Evolutionary conservation across 345 rosid species (phyloP), one percentile per base, ranked within the genome.

Genomic region (Noccaea caerulescens): DNA sequence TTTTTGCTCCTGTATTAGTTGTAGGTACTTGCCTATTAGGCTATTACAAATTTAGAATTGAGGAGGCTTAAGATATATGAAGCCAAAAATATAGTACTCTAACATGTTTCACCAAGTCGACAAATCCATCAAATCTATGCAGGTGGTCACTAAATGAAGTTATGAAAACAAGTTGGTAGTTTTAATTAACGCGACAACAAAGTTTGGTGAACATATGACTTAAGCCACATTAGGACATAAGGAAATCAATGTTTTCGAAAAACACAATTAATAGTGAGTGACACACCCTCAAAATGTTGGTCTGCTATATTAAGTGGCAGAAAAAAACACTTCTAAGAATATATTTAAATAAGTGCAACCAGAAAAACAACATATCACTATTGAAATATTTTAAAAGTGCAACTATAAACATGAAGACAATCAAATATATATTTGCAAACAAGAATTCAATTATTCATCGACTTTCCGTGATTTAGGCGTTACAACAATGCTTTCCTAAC

Each of bases 401-500:
- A 55, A 55, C 42, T 13, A 44, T 34, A 72, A 63, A 45, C 9
- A 54, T 5, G 42, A 54, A 38, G 27, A 10, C 56, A 36, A 64
- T 25, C 27, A 10, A 4, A 4, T 18, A 27, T 13, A 32, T 14
- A 62, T 62, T 30, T 30, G n/a, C 13, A 42, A 32, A 25, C 43
- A 36, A 37, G 46, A 50, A 14, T 55, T 72, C 4, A 54, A 13
- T 46, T 56, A 25, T 30, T 72, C 64, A 25, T 56, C 4, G 23
- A 37, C 51, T 46, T 54, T 7, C 58, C 57, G 64, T 72, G 70
- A 47, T 9, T 44, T 55, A 25, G 49, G 58, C 14, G 33, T 72
- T 63, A 55, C 64, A 25, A 41, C 37, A 32, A 55, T 10, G 37
- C 25, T 63, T 63, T 72, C 14, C 16, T 71, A 71, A 54, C 61